Base-by-base conservation (phyloP, 306 rosid genomes). In the Lathyrus oleraceus region DNA sequence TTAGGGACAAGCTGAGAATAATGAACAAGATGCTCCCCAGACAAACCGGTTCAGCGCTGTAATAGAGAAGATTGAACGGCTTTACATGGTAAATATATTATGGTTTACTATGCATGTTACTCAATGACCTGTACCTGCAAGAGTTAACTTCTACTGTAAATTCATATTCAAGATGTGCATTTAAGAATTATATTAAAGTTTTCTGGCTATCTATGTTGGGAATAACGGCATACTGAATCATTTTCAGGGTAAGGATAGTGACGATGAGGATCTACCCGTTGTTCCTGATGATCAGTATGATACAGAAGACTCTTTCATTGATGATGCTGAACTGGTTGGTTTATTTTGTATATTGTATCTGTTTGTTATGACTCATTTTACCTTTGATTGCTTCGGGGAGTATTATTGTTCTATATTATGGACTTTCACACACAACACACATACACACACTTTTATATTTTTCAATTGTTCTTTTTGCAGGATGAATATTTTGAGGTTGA, bases 401-500 rank as follows among this genome's bases (percentile, higher is more conserved):
- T 30, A 40, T 44, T 61, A 32, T 77, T 76, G 53, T 60, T 45
- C 36, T 59, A 53, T 66, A 74, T 35, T 20, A 52, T 48, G 23
- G 59, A 38, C 40, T 23, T 82, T 52, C 8, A 39, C 35, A 40
- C 44, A 58, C 59, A 21, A 6, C 53, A 2, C 54, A 16, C 54
- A 48, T 20, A 51, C 13, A 49, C 38, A 51, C 13, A 49, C 38
- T 10, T 12, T 42, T 38, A 72, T 71, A 17, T 38, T 47, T 14
- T 67, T 57, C 17, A 63, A 30, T 16, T 61, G 38, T 74, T 17
- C 67, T 42, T 71, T 80, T 20, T 84, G 91, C 95, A 94, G 97
- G 97, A 94, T 83, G 99, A 94, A 36, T 94, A 94, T 79, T 94
- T 94, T 76, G 91, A 87, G 86, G 99, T 94, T 77, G 99, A 94